phyloP scores from a whole-genome alignment of 495 filamentous ascomycete genomes.

The Lindgomyces ingoldianus region DNA sequence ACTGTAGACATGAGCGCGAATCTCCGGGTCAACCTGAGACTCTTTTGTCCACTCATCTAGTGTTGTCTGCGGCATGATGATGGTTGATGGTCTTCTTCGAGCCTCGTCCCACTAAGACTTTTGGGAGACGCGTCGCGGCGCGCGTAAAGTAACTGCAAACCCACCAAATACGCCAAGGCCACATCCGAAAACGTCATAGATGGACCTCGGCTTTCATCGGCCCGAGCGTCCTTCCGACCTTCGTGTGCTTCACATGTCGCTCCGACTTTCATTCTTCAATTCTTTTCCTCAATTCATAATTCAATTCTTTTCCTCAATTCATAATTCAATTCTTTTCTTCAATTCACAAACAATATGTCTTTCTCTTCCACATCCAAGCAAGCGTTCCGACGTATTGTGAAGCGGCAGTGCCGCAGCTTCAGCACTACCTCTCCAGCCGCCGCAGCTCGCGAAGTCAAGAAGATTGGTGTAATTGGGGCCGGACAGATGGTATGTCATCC shows the following conservation, averaged over 20 bases:
- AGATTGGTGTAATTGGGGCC: conserved; percentile 88
- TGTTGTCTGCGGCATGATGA: conserved; percentile 51
- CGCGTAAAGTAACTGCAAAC: conserved; percentile 30
- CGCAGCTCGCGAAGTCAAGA: conserved; percentile 74
- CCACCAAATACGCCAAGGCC: conserved; percentile 30
- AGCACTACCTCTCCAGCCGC: conserved; percentile 51
- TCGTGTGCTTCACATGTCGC: background rate
- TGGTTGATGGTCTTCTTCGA: conserved; percentile 42
- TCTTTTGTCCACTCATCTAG: conserved; percentile 43
- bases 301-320: too few species aligned
- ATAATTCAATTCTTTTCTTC: conserved; percentile 2
- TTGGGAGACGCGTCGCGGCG: conserved; percentile 9
- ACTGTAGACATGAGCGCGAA: conserved; percentile 86
- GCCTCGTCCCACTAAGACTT: conserved; percentile 5
- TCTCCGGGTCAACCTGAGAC: conserved; percentile 71
- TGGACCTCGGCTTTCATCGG: conserved; percentile 27
- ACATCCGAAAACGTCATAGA: background rate
- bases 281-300: too few species aligned
- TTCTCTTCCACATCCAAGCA: conserved; percentile 29
- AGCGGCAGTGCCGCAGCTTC: conserved; percentile 51
- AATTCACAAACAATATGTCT: conserved; percentile 14
- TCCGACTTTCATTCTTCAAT: conserved; percentile 11
- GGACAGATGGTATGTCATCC: conserved; percentile 69
- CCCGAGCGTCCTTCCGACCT: background rate
- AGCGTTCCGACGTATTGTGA: conserved; percentile 21